Base-by-base conservation (phyloP, 495 filamentous ascomycete species). In the Penicillium riverlandense region DNA sequence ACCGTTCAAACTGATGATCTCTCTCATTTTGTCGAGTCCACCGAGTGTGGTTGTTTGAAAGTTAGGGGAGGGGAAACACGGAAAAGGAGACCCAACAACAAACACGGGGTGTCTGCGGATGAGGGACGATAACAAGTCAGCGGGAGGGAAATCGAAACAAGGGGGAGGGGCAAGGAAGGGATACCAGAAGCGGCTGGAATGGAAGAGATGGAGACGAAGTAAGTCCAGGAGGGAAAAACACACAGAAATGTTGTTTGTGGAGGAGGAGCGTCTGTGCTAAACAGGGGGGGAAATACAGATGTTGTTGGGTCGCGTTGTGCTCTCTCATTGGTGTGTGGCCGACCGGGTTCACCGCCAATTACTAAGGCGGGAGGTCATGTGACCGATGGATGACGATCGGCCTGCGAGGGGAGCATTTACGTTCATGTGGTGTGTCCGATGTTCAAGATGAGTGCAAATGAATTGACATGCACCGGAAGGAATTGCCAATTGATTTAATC, bases 1-100 rank as follows among this genome's bases (percentile, higher is more conserved):
- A 96, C 91, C 91, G 80, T 97, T 96, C 82, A 97, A 83, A 72
- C 85, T 90, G 68, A 97, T 96, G 66, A 97, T 90, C 81, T 97
- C 91, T 85, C 91, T 89, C 91, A 97, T 97, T 65, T 55, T 71
- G 76, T 82, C 80, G 58, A 59, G 38, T 58, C 32, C 22, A 22
- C 22, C 32, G 32, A 34, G 53, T 56, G 48, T 45, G 48, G 54
- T 63, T 62, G 51, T 61, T 43, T 48, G 49, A 61, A 66, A 64
- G 57, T 54, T 50, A 61, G 52, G 54, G 58, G 49, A 56, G 45
- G 44, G 57, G 45, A 53, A 52, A 43, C 48, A 45, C 36, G 38
- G 57, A 43, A 53, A 52, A 43, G 49, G 42, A 31, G 38, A 63
- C 57, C 55, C 54, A 59, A 63, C 52, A 59, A 58, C 54, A 62